phyloP scores from a whole-genome alignment of 257 asterid genomes.

The Scutellaria galericulata region DNA sequence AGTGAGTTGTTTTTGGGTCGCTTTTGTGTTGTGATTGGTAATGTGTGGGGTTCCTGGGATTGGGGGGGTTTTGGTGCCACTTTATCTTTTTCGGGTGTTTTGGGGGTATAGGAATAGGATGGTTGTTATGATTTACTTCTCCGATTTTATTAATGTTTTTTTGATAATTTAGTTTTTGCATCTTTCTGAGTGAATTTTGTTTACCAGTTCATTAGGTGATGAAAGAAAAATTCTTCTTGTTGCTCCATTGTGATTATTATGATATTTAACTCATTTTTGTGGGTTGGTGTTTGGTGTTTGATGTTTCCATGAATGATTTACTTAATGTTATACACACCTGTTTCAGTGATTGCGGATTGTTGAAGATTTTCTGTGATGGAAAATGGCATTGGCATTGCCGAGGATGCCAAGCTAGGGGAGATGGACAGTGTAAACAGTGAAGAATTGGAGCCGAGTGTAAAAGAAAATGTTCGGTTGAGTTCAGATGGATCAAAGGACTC shows the following conservation, averaged over 20 bases:
- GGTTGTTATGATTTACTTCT: background rate
- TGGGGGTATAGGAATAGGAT: background rate
- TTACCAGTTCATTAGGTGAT: conserved; percentile 3
- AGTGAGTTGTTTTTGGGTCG: background rate
- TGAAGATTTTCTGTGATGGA: conserved; percentile 61
- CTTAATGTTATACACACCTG: conserved; percentile 11
- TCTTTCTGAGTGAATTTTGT: conserved; percentile 4
- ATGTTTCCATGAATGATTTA: background rate
- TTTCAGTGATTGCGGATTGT: conserved; percentile 48
- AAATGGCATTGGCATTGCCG: conserved; percentile 52
- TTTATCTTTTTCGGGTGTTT: background rate
- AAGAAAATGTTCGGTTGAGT: conserved; percentile 40
- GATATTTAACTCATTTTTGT: background rate
- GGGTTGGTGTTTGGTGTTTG: conserved; percentile 9
- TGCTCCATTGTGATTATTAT: background rate
- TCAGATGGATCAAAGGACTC: conserved; percentile 46
- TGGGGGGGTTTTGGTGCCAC: conserved; percentile 24
- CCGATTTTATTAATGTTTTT: background rate
- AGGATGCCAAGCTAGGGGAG: conserved; percentile 49
- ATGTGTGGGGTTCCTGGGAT: conserved; percentile 9
- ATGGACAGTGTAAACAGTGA: conserved; percentile 41
- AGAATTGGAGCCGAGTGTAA: conserved; percentile 32
- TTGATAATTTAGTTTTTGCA: background rate
- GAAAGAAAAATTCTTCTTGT: background rate
- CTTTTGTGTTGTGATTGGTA: conserved; percentile 7